These are phyloP conservation scores for Coelastrella sp. DNA, from an alignment of 139 green algal species.

Conservation along the genomic window DNA sequence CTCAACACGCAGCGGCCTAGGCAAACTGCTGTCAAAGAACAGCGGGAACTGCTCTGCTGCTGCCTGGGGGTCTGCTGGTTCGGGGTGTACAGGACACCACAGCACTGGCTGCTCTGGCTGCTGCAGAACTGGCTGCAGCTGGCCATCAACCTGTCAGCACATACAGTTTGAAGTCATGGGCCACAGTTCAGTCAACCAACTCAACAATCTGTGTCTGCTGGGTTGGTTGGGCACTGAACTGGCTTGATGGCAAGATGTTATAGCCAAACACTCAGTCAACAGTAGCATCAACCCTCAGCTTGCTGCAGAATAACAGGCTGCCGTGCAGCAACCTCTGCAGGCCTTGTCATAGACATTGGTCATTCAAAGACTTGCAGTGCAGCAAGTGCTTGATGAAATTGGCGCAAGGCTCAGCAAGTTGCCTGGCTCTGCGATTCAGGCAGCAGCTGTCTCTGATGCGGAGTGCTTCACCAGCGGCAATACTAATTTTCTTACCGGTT, in stretches of 20 bases:
- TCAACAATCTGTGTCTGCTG: too few relatives aligned
- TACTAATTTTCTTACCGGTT: conserved; percentile 9
- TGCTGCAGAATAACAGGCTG: too few relatives aligned
- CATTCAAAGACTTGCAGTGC: too few relatives aligned
- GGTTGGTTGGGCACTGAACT: too few relatives aligned
- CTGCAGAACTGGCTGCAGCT: conserved; percentile 42
- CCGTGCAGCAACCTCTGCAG: too few relatives aligned
- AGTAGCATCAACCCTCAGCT: too few relatives aligned
- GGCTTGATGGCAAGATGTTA: too few relatives aligned
- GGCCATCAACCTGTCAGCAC: conserved; percentile 5
- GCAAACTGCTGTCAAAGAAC: conserved; percentile 59
- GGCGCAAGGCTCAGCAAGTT: too few relatives aligned
- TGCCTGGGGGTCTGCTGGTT: conserved; percentile 35
- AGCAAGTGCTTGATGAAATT: too few relatives aligned
- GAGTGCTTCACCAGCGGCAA: not conserved
- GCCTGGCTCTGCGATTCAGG: not conserved
- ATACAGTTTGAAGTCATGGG: not conserved
- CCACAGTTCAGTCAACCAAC: too few relatives aligned
- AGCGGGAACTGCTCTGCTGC: conserved; percentile 27
- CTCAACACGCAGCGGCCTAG: conserved; percentile 60
- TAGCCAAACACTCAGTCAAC: too few relatives aligned
- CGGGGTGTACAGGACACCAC: conserved; percentile 65
- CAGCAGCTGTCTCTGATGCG: not conserved
- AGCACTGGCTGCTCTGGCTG: conserved; percentile 45
- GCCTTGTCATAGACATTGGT: too few relatives aligned